Percentiles rank a stretch among this genome's conserved stretches.
Evolutionary conservation across 495 filamentous ascomycete genomes (phyloP).

Genomic region (Ascobolus immersus): DNA sequence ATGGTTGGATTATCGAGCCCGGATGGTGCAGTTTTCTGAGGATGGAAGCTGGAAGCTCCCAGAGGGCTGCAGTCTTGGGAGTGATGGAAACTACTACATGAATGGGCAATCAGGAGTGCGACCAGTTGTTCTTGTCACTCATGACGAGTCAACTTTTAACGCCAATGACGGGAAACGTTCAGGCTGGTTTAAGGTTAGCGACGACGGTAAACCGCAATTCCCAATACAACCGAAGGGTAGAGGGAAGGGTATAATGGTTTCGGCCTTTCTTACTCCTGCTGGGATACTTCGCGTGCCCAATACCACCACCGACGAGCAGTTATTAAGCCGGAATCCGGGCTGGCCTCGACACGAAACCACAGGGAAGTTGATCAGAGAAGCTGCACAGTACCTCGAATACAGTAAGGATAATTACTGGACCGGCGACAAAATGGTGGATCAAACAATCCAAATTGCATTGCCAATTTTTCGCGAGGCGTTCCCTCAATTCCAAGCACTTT

Average conservation of each 20-base stretch:
- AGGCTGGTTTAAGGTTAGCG: slow-evolving; percentile 2
- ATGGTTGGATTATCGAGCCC: too few relatives aligned
- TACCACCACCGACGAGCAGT: too few relatives aligned
- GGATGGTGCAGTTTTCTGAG: too few relatives aligned
- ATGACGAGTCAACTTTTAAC: slow-evolving; percentile 8
- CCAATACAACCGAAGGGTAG: slow-evolving; percentile 1
- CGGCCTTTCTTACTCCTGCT: slow-evolving; percentile 4
- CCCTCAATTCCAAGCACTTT: slow-evolving; percentile 2
- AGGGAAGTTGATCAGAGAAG: too few relatives aligned
- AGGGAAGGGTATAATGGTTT: slow-evolving; percentile 4
- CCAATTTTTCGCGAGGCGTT: slow-evolving; percentile 3
- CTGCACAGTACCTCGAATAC: slow-evolving; percentile 4
- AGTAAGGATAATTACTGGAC: background rate
- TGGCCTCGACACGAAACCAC: too few relatives aligned
- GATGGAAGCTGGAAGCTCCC: background rate
- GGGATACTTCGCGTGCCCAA: slow-evolving; percentile 3
- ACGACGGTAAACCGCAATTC: too few relatives aligned
- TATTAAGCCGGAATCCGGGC: too few relatives aligned
- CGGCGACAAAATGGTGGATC: slow-evolving; percentile 2
- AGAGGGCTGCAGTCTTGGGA: too few relatives aligned
- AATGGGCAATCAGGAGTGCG: background rate
- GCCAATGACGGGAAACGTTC: slow-evolving; percentile 3
- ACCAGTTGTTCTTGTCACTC: background rate
- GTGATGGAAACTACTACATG: too few relatives aligned
- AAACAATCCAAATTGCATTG: slow-evolving; percentile 1